Evolutionary conservation across 202 grass and related monocot species (phyloP).

Genomic region (Hordeum pubiflorum): DNA sequence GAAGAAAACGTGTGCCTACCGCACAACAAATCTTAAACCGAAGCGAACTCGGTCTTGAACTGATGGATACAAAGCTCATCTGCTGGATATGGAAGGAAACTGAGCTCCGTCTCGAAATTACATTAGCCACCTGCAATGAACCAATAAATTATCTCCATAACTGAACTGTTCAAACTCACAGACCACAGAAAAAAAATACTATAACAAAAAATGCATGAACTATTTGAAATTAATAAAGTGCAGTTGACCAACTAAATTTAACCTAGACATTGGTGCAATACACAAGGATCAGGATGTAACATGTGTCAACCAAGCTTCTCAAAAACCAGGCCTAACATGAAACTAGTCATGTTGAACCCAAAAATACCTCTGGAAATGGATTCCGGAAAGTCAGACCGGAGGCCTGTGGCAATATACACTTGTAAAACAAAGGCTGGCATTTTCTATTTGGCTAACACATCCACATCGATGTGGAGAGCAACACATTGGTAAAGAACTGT

Average conservation of each 20-base stretch:
- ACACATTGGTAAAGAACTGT: slow-evolving; percentile 15
- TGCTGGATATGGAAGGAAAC: slow-evolving; percentile 56
- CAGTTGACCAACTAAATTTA: slow-evolving; percentile 1
- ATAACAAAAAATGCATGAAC: neutral
- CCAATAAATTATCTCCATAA: slow-evolving; percentile 21
- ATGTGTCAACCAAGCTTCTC: neutral
- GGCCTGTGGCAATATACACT: slow-evolving; percentile 12
- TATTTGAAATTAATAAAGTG: neutral
- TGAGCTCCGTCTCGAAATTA: slow-evolving; percentile 25
- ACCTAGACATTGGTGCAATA: neutral
- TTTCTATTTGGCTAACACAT: slow-evolving; percentile 26
- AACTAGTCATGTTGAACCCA: neutral
- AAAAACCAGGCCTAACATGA: neutral
- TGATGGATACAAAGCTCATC: slow-evolving; percentile 42
- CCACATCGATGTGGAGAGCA: slow-evolving; percentile 11
- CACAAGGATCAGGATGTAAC: neutral
- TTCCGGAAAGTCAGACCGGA: slow-evolving; percentile 5
- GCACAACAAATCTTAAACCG: slow-evolving; percentile 53
- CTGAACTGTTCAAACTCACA: slow-evolving; percentile 7
- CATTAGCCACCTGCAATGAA: slow-evolving; percentile 53
- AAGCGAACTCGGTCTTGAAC: slow-evolving; percentile 21
- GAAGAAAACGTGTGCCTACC: slow-evolving; percentile 34
- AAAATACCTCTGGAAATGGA: neutral
- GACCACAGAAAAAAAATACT: neutral
- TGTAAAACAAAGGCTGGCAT: slow-evolving; percentile 15